These are phyloP conservation scores for Geranium rotundifolium DNA, from an alignment of 345 rosid species.

Conservation along the genomic window DNA sequence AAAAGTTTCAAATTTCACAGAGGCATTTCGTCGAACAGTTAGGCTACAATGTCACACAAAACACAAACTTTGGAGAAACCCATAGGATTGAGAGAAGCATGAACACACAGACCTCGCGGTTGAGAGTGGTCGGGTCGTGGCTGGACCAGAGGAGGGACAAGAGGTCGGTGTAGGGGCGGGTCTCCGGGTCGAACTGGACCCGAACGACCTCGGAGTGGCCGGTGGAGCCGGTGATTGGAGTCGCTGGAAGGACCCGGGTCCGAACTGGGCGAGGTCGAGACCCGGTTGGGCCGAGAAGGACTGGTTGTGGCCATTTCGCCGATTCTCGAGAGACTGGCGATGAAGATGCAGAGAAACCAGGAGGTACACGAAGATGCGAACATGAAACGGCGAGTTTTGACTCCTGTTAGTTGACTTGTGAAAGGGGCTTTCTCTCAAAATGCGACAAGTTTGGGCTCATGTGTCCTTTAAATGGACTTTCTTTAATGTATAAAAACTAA, in stretches of 20 bases:
- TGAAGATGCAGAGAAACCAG: no score
- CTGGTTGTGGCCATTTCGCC: conserved; percentile 17
- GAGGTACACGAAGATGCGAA: no score
- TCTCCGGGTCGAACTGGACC: conserved; percentile 62
- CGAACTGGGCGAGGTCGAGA: conserved; percentile 66
- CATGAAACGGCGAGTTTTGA: no score
- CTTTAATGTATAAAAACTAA: no score
- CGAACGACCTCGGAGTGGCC: conserved; percentile 75
- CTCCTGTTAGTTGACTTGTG: no score
- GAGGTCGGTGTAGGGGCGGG: conserved; percentile 39
- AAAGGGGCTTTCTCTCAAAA: no score
- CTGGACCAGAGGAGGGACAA: conserved; percentile 67
- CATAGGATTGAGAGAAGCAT: no score
- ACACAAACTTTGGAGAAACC: not conserved
- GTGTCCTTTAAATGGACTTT: no score
- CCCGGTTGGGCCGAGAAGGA: conserved; percentile 35
- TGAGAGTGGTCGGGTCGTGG: conserved; percentile 74
- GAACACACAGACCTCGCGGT: conserved; percentile 48
- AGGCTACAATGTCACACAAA: not conserved
- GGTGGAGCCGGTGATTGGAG: conserved; percentile 51
- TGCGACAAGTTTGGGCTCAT: no score
- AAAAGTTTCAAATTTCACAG: not conserved
- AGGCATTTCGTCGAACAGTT: not conserved
- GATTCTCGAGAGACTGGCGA: not conserved
- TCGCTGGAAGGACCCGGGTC: conserved; percentile 91